Evolutionary conservation across 1,284 basidiomycete genomes (phyloP).

Genomic region (Cryptococcus floricola): DNA sequence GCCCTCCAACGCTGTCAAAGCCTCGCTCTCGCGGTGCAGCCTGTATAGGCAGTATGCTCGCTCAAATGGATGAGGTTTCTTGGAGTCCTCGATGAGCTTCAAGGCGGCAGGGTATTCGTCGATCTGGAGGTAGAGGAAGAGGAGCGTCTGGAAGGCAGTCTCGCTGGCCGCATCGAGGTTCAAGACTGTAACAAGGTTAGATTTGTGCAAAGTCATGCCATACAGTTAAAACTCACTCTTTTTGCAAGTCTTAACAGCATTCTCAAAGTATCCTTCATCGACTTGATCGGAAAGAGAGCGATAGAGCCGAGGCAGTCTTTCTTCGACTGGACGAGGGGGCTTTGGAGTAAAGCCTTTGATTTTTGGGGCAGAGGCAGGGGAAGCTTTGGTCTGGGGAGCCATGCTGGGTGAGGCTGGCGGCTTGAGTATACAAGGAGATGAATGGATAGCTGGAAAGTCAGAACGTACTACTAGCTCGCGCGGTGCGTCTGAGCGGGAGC

Average conservation of each 20-base stretch:
- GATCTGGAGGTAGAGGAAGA: constrained; percentile 76
- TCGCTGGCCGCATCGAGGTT: constrained; percentile 62
- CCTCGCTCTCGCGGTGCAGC: constrained; percentile 66
- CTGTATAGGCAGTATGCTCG: constrained; percentile 76
- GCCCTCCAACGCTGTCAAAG: constrained; percentile 56
- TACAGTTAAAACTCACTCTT: constrained; percentile 59
- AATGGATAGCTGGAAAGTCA: not conserved
- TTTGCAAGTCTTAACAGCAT: constrained; percentile 81
- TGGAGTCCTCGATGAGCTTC: constrained; percentile 41
- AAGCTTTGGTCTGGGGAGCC: not conserved
- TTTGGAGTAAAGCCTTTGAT: constrained; percentile 47
- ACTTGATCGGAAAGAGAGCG: constrained; percentile 75
- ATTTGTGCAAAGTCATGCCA: not conserved
- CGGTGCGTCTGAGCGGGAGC: too few relatives aligned
- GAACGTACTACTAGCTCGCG: too few relatives aligned
- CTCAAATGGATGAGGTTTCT: constrained; percentile 58
- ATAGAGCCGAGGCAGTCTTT: constrained; percentile 67
- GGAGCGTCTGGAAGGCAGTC: constrained; percentile 71
- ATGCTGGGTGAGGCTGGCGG: not conserved
- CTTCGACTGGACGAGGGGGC: constrained; percentile 56
- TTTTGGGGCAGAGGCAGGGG: not conserved
- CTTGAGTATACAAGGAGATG: not conserved
- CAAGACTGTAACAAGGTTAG: constrained; percentile 56
- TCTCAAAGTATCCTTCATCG: constrained; percentile 72
- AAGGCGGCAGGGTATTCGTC: constrained; percentile 58